Evolutionary conservation across 2,329 filamentous ascomycete species (phyloP).

Genomic region (Sporothrix protearum): DNA sequence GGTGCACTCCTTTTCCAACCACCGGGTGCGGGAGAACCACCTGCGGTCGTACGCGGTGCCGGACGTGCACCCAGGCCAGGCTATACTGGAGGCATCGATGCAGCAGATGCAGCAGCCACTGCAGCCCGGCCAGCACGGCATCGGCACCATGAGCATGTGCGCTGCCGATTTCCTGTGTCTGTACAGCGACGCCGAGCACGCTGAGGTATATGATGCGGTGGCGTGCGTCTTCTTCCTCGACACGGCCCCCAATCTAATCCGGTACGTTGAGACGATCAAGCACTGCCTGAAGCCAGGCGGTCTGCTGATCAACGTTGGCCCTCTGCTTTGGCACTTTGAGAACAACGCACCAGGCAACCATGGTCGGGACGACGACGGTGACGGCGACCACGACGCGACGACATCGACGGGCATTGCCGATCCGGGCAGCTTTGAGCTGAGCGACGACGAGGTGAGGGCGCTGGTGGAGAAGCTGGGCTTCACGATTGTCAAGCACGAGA

Average conservation of each 20-base stretch:
- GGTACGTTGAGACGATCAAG: conserved; percentile 79
- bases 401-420: conserved; percentile 71
- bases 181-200: conserved; percentile 64
- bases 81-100: conserved; percentile 39
- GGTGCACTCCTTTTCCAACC: conserved; percentile 84
- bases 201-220: conserved; percentile 70
- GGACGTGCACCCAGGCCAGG: conserved; percentile 68
- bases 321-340: conserved; percentile 93
- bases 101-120: neutral
- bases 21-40: conserved; percentile 69
- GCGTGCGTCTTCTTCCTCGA: conserved; percentile 95
- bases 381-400: conserved; percentile 48
- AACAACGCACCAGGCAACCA: conserved; percentile 62
- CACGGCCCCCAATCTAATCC: conserved; percentile 87
- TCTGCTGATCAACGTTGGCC: conserved; percentile 84
- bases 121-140: conserved; percentile 24
- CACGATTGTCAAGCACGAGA: conserved; percentile 60
- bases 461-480: conserved; percentile 77
- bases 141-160: conserved; percentile 82
- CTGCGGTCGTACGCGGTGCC: conserved; percentile 70
- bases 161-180: conserved; percentile 89
- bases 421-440: conserved; percentile 84
- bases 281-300: conserved; percentile 75
- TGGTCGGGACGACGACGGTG: conserved; percentile 50
- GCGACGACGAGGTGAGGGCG: conserved; percentile 79